Base-by-base conservation (phyloP, 208 protist genomes). In the Crithidia thermophila region DNA sequence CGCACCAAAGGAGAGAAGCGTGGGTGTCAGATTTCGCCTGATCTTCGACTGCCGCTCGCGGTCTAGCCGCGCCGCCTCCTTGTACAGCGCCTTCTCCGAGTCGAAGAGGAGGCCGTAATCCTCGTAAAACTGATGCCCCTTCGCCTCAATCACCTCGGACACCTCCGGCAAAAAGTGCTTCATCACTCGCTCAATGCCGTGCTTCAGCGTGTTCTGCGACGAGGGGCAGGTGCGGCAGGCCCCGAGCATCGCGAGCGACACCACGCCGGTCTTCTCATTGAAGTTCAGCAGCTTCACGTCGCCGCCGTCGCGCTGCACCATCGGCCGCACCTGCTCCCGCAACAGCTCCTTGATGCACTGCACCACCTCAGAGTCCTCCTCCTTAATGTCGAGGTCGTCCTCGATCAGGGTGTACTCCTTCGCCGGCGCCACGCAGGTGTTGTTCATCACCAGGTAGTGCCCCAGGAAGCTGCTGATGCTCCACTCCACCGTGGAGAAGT, bases 311-410 rank as follows among this genome's bases (percentile, higher is more conserved):
- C 90, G 85, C 81, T 97, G 94, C 40, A 98, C 83, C 90, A 97
- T 96, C 23, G 94, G 93, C 30, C 93, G 86, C 16, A 98, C 82
- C 62, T 95, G 86, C 60, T 91, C 90, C 10, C 87, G 81, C 43
- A 98, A 60, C n/a, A 98, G 84, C 67, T 98, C 93, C 81, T 98
- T 98, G 53, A 98, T 95, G 71, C 90, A 94, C 85, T 95, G 90
- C 51, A 98, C 33, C 45, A 94, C 86, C 81, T 97, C 93, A 2
- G 81, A 80, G 71, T 98, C 94, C 21, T 64, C 71, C 46, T 90
- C 82, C 30, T 58, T 58, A 21, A 87, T 7, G 8, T 73, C 71
- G 2, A 96, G 79, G 46, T 98, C 93, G 46, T 97, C 88, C 61
- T 93, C 86, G 25, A 97, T 75, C 11, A 94, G 65, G 13, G 81